Evolutionary conservation across 2,329 filamentous ascomycete species (phyloP).

Genomic region (Daldinia sp.): DNA sequence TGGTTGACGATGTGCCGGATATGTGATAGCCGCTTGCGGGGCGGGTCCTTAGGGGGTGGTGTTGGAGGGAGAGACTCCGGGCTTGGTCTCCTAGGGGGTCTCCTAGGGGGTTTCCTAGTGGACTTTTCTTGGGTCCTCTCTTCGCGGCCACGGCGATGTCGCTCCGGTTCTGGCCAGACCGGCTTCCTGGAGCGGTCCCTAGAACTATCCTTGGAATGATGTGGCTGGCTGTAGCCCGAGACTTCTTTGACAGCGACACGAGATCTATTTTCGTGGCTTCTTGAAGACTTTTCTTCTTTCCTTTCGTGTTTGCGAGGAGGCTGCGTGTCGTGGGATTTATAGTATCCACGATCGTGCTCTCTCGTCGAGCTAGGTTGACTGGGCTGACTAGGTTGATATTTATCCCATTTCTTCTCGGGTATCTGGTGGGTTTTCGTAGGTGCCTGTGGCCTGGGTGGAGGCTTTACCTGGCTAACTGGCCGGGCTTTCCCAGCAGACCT

Average conservation of each 20-base stretch:
- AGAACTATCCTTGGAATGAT: too few relatives aligned
- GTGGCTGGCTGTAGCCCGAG: not conserved
- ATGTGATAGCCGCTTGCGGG: not conserved
- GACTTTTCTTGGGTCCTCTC: not conserved
- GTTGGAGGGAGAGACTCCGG: not conserved
- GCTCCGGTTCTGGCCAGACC: not conserved
- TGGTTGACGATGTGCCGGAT: not conserved
- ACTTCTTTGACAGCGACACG: not conserved
- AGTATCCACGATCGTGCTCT: not conserved
- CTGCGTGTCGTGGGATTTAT: not conserved
- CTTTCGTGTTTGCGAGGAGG: not conserved
- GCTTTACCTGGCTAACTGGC: conserved; percentile 24
- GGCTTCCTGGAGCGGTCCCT: not conserved
- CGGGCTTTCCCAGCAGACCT: conserved; percentile 28
- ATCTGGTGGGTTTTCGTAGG: not conserved
- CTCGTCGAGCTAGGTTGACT: not conserved
- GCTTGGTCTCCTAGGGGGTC: not conserved
- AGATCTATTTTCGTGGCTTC: not conserved
- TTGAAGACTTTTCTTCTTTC: not conserved
- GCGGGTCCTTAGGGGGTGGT: not conserved
- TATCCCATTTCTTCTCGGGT: not conserved
- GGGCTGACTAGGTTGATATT: too few relatives aligned
- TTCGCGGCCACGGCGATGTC: not conserved
- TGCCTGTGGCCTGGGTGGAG: not conserved
- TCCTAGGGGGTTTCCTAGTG: not conserved